Evolutionary conservation across 306 rosid genomes (phyloP).

Genomic region (Medicago arabica): DNA sequence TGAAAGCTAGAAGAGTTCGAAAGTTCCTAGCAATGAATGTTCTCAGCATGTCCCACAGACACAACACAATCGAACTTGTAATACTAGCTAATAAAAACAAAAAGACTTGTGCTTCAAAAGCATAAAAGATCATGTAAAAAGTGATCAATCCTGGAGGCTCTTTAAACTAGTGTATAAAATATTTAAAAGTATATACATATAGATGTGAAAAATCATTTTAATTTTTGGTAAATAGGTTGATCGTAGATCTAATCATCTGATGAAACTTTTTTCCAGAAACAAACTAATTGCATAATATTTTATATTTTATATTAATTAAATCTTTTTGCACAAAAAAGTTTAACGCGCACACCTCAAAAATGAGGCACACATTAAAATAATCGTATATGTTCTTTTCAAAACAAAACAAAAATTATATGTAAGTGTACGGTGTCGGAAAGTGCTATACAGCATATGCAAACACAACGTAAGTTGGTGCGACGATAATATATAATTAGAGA

Average conservation of each 20-base stretch:
- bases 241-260: slow-evolving; percentile 4
- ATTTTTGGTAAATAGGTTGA: too few relatives aligned
- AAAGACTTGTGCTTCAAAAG: neutral
- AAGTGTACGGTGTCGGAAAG: slow-evolving; percentile 55
- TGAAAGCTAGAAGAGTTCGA: slow-evolving; percentile 28
- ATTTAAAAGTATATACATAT: neutral
- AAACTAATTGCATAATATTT: neutral
- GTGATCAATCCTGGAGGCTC: slow-evolving; percentile 33
- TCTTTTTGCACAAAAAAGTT: neutral
- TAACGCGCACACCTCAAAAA: slow-evolving; percentile 10
- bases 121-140: slow-evolving; percentile 32
- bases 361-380: slow-evolving; percentile 22
- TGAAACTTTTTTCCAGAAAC: neutral
- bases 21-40: slow-evolving; percentile 22
- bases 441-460: slow-evolving; percentile 47
- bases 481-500: neutral
- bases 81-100: slow-evolving; percentile 41
- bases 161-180: slow-evolving; percentile 1
- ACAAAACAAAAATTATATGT: neutral
- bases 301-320: neutral
- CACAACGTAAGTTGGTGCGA: slow-evolving; percentile 39
- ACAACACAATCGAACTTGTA: neutral
- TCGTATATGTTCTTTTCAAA: too few relatives aligned
- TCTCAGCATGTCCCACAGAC: slow-evolving; percentile 16
- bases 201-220: too few relatives aligned